These are phyloP conservation scores for Stemphylium lycopersici DNA, from an alignment of 2,329 filamentous ascomycete species.

Conservation along the genomic window DNA sequence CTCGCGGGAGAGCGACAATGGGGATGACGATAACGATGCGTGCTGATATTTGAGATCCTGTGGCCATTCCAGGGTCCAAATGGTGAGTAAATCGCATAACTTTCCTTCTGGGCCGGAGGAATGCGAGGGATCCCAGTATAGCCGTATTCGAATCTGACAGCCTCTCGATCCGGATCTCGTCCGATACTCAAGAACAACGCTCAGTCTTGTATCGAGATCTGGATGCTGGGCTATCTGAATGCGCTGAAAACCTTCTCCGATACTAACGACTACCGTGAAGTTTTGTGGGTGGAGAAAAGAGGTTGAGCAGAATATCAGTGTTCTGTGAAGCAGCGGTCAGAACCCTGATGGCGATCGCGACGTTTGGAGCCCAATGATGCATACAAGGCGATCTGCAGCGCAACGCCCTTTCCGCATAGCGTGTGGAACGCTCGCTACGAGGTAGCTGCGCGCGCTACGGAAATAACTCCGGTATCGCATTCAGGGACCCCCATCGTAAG, in stretches of 20 bases:
- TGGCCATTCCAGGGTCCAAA: neutral
- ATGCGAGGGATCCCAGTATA: neutral
- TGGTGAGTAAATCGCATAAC: neutral
- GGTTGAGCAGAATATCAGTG: neutral
- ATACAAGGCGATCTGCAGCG: neutral
- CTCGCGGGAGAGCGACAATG: neutral
- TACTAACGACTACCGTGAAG: neutral
- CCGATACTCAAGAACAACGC: neutral
- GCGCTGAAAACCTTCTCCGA: neutral
- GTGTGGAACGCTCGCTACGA: neutral
- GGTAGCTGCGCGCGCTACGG: neutral
- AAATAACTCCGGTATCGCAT: conserved; percentile 3
- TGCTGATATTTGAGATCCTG: neutral
- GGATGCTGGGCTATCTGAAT: neutral
- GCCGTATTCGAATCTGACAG: neutral
- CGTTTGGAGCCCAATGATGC: neutral
- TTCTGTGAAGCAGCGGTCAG: neutral
- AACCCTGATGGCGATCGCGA: neutral
- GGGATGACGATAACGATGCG: neutral
- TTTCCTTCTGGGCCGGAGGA: neutral
- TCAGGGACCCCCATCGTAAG: neutral
- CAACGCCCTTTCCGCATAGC: neutral
- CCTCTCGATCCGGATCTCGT: neutral
- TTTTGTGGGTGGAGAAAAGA: neutral
- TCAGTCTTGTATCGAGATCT: neutral